Base-by-base conservation (phyloP, 805 yeast species). In the Cyberlindnera mississippiensis region DNA sequence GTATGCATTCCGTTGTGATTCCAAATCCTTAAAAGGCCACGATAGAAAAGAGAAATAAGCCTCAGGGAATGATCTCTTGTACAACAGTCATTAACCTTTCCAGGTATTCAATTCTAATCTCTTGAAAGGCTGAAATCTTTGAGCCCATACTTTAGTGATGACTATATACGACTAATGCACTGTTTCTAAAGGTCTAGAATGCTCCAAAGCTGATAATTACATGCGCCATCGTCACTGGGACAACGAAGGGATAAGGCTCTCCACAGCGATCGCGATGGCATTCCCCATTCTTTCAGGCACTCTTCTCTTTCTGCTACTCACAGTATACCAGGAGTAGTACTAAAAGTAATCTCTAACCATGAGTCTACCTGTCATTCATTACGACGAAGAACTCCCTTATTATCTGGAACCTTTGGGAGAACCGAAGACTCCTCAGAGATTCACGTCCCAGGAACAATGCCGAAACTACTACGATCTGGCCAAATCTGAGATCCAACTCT, bases 401-500 rank as follows among this genome's bases (percentile, higher is more conserved):
- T 38, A 38, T 28, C 27, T 38, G 14, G 41, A 31, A 20, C 41
- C 41, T 5, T 19, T 27, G 24, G 36, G 33, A 3, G 41, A 38
- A 32, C 41, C 36, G 16, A 17, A n/a, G 19, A 6, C 15, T 27
- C 38, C 37, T 14, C 28, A 16, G 33, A 4, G 3, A 10, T 34
- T 39, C 27, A 28, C 33, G 15, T 39, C 42, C 10, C 29, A 16
- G 6, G 28, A 39, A 17, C 38, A 39, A 16, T 39, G 42, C n/a
- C 38, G 19, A 31, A 33, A 22, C 29, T 39, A 39, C 37, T 39
- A 39, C 37, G 38, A 33, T 18, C 19, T 34, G 19, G 38, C 24
- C 33, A 39, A 39, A 32, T 29, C 20, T 12, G 35, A 39, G 34
- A 29, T 39, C 29, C 38, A 39, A 30, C 30, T 39, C 10, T 28